These are phyloP conservation scores for Cordyceps fumosorosea DNA, from an alignment of 2,329 filamentous ascomycete genomes.

Conservation along the genomic window DNA sequence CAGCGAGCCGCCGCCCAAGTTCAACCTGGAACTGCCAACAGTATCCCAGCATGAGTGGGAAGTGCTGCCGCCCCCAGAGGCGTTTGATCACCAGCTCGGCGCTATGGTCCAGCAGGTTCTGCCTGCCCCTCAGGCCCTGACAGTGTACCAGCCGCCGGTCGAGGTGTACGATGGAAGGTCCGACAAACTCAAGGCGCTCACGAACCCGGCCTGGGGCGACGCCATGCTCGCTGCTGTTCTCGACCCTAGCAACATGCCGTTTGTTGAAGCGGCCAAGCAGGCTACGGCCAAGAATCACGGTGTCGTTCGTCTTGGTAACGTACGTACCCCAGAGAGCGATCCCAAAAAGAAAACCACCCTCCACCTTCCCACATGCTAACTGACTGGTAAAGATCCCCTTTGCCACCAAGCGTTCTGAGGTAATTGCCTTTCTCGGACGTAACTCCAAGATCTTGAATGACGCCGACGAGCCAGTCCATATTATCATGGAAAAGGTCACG, in stretches of 20 bases:
- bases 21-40: conserved; percentile 22
- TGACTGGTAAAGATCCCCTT: conserved; percentile 46
- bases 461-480: conserved; percentile 50
- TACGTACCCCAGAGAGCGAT: conserved; percentile 25
- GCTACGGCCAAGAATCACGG: conserved; percentile 28
- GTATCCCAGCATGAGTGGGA: background rate
- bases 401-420: conserved; percentile 43
- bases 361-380: background rate
- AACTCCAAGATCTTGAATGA: conserved; percentile 51
- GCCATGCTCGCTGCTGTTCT: conserved; percentile 32
- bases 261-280: conserved; percentile 33
- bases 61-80: background rate
- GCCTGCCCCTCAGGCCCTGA: background rate
- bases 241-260: conserved; percentile 37
- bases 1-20: conserved; percentile 31
- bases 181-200: conserved; percentile 30
- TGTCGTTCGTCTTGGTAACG: conserved; percentile 45
- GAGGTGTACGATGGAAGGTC: conserved; percentile 28
- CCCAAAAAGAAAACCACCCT: background rate
- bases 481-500: conserved; percentile 58
- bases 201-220: conserved; percentile 24
- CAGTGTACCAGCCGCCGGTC: conserved; percentile 11
- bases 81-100: background rate
- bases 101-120: background rate
- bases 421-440: conserved; percentile 53